Percentiles rank a stretch among this genome's conserved stretches.
phyloP scores from a whole-genome alignment of 345 rosid genomes.

The Psidium friedrichsthalianum region DNA sequence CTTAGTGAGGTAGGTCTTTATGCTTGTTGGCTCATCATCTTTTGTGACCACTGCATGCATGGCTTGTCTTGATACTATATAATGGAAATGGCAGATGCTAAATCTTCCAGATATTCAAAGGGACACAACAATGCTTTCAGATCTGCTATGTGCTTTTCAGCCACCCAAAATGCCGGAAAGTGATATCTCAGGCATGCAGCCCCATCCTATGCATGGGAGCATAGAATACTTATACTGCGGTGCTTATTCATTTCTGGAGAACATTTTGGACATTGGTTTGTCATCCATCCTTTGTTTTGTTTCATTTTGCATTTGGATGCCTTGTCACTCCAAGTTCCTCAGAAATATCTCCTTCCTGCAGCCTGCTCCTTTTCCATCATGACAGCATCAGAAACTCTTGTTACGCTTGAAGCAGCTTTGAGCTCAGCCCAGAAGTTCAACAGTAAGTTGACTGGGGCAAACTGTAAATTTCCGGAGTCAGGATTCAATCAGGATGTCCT shows the following conservation, averaged over 20 bases:
- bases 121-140: slow-evolving; percentile 33
- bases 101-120: slow-evolving; percentile 24
- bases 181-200: slow-evolving; percentile 23
- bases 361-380: slow-evolving; percentile 67
- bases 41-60: neutral
- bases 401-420: slow-evolving; percentile 45
- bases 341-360: slow-evolving; percentile 18
- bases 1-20: slow-evolving; percentile 45
- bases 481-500: slow-evolving; percentile 22
- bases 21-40: neutral
- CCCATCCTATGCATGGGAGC: slow-evolving; percentile 46
- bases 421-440: slow-evolving; percentile 29
- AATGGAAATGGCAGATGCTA: neutral
- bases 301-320: neutral
- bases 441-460: slow-evolving; percentile 21
- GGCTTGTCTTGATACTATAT: neutral
- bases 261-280: slow-evolving; percentile 45
- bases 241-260: slow-evolving; percentile 51
- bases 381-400: slow-evolving; percentile 56
- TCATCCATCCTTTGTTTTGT: neutral
- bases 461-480: slow-evolving; percentile 10
- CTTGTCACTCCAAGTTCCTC: neutral
- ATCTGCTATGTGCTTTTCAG: slow-evolving; percentile 67
- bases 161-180: slow-evolving; percentile 19
- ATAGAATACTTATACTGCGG: slow-evolving; percentile 51